phyloP scores from a whole-genome alignment of 2,329 filamentous ascomycete genomes.

The Curvularia sp. region DNA sequence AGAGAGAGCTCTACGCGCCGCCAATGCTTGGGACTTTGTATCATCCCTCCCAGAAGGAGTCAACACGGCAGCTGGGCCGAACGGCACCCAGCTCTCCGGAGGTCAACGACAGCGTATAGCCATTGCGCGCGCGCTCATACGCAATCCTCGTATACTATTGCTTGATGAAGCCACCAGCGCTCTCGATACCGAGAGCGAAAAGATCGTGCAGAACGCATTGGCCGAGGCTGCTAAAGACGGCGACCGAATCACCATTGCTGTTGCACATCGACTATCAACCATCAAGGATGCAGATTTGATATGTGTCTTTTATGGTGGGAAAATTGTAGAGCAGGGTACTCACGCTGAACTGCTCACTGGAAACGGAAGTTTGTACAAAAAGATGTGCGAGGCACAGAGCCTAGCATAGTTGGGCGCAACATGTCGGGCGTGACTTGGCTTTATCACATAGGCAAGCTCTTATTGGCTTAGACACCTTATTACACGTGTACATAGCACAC shows the following conservation, averaged over 20 bases:
- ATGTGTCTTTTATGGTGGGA: slow-evolving; percentile 87
- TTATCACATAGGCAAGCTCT: too few relatives aligned
- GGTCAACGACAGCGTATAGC: slow-evolving; percentile 54
- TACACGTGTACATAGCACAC: neutral
- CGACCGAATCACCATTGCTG: slow-evolving; percentile 68
- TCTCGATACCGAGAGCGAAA: slow-evolving; percentile 51
- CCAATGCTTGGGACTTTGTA: slow-evolving; percentile 26
- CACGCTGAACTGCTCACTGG: slow-evolving; percentile 46
- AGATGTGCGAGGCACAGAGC: slow-evolving; percentile 52
- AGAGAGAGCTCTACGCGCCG: slow-evolving; percentile 76
- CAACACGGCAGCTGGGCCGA: slow-evolving; percentile 15
- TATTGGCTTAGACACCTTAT: neutral
- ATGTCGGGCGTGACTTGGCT: too few relatives aligned
- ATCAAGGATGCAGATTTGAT: slow-evolving; percentile 93
- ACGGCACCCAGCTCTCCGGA: slow-evolving; percentile 48
- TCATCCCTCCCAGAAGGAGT: slow-evolving; percentile 60
- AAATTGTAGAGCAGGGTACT: slow-evolving; percentile 79
- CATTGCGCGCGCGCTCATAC: slow-evolving; percentile 53
- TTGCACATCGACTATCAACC: slow-evolving; percentile 80
- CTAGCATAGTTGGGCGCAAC: slow-evolving; percentile 29
- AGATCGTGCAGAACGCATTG: slow-evolving; percentile 49
- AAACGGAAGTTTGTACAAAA: slow-evolving; percentile 47
- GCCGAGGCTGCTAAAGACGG: slow-evolving; percentile 40
- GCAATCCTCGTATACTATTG: slow-evolving; percentile 49
- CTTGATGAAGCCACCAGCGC: slow-evolving; percentile 8